Evolutionary conservation across 805 yeast genomes (phyloP), one percentile per base, ranked within the genome.

Genomic region (Debaryomyces prosopidis): DNA sequence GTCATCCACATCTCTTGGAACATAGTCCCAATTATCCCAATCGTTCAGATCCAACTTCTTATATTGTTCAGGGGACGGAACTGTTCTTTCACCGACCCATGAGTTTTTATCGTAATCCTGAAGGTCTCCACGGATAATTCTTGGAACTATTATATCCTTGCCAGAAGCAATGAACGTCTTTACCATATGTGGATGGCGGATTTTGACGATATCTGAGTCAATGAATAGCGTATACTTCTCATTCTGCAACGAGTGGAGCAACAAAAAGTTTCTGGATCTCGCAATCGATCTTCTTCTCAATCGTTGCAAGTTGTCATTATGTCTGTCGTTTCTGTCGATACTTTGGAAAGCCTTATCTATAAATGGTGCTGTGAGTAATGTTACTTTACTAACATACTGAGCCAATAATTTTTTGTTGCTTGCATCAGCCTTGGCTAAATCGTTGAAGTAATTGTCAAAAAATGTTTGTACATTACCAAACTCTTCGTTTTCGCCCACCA

Each of bases 101-200:
- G 74, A 61, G 50, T 71, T 71, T 40, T 50, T 60, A 49, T 71
- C 76, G 46, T 70, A 71, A 46, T 71, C 76, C 8, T 30, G 36
- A 26, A 46, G 41, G 1, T 52, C 59, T 3, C 63, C 65, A 27
- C 55, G 53, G 16, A 53, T 48, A 5, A 71, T 53, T 28, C 75
- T 46, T 3, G 76, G 76, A 6, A 70, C 75, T 5, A 67, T 52
- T 11, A 71, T 67, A 45, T 70, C 75, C 27, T 56, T 54, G 2
- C 46, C 52, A 3, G 71, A 57, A 3, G 49, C 44, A 12, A 69
- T 51, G 44, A 70, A 69, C 26, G 55, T 53, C 11, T 43, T 26
- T 4, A 65, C 37, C 56, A 65, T 54, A 32, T 62, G 60, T 5
- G 53, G 44, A 31, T 59, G 49, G 6, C 58, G 54, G 36, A 69